Conservation (phyloP, 805 yeast genomes). For the Yarrowia sp. region DNA sequence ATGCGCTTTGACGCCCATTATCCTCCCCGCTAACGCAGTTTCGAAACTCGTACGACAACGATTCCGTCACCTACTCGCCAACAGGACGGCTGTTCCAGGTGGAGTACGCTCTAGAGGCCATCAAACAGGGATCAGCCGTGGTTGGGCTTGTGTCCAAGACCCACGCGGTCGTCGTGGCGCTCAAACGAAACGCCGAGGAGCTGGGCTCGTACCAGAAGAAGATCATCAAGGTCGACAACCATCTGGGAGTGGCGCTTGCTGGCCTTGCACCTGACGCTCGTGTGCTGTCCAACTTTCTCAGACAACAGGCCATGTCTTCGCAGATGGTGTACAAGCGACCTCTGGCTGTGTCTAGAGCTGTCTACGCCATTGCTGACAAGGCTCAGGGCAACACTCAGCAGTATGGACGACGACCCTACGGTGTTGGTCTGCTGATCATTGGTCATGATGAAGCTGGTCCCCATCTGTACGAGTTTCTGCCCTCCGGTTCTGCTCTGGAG, state of each 20-base stretch:
- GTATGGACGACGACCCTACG: slow-evolving; percentile 97
- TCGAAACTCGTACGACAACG: slow-evolving; percentile 98
- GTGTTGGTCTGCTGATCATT: slow-evolving; percentile 89
- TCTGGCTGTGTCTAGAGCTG: slow-evolving; percentile 81
- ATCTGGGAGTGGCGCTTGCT: slow-evolving; percentile 93
- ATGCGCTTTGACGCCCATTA: background rate
- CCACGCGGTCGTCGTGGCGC: slow-evolving; percentile 90
- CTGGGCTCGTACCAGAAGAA: slow-evolving; percentile 96
- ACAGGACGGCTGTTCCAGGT: slow-evolving; percentile 90
- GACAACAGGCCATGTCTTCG: slow-evolving; percentile 90
- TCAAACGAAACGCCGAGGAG: slow-evolving; percentile 96
- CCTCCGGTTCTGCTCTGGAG: slow-evolving; percentile 92
- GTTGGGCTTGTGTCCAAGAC: slow-evolving; percentile 88
- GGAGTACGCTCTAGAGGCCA: slow-evolving; percentile 92
- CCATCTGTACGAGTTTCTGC: slow-evolving; percentile 92
- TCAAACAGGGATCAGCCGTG: slow-evolving; percentile 97
- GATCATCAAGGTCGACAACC: slow-evolving; percentile 88
- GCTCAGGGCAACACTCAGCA: slow-evolving; percentile 97
- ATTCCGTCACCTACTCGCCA: slow-evolving; percentile 96
- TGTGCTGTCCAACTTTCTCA: slow-evolving; percentile 83
- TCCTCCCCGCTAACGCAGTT: slow-evolving; percentile 56
- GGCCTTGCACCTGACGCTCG: slow-evolving; percentile 99
- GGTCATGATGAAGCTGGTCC: slow-evolving; percentile 96
- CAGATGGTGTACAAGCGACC: slow-evolving; percentile 87
- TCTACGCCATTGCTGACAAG: slow-evolving; percentile 86